Percentiles rank a stretch among this genome's conserved stretches.
These are phyloP conservation scores for Monosporascus sp. DNA, from an alignment of 2,329 filamentous ascomycete species.

Conservation along the genomic window DNA sequence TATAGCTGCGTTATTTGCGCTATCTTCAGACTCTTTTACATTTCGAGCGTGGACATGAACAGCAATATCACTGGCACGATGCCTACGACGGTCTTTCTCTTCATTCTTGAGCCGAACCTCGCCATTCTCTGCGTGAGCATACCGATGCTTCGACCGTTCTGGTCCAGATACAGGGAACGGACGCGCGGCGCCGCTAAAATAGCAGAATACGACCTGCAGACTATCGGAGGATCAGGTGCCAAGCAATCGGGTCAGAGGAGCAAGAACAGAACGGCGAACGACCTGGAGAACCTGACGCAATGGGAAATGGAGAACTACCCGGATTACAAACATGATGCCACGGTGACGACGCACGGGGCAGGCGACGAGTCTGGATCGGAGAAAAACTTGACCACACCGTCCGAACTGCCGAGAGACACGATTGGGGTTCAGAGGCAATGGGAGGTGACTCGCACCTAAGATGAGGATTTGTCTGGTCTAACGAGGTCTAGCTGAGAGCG, in stretches of 20 bases:
- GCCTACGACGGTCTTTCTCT: conserved; percentile 33
- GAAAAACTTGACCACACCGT: conserved; percentile 11
- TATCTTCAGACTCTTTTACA: conserved; percentile 32
- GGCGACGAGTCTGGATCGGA: conserved; percentile 19
- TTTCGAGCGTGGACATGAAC: conserved; percentile 30
- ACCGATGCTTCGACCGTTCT: conserved; percentile 35
- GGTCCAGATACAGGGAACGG: conserved; percentile 25
- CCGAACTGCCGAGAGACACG: conserved; percentile 2
- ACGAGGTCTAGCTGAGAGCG: neutral
- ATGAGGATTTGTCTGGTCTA: neutral
- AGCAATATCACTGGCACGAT: conserved; percentile 33
- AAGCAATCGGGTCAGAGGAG: conserved; percentile 4
- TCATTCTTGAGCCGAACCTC: conserved; percentile 33
- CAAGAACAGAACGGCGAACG: conserved; percentile 1
- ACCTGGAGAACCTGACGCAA: conserved; percentile 6
- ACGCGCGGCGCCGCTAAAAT: conserved; percentile 24
- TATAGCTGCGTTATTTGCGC: conserved; percentile 31
- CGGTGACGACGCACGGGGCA: conserved; percentile 2
- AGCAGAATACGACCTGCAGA: conserved; percentile 16
- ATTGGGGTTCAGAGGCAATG: conserved; percentile 16
- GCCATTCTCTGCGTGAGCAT: conserved; percentile 36
- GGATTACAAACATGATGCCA: conserved; percentile 4
- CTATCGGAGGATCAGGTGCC: conserved; percentile 6
- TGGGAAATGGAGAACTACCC: conserved; percentile 18
- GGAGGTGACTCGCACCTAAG: conserved; percentile 7